These are phyloP conservation scores for Trametes gibbosa DNA, from an alignment of 768 basidiomycete genomes.

Conservation along the genomic window DNA sequence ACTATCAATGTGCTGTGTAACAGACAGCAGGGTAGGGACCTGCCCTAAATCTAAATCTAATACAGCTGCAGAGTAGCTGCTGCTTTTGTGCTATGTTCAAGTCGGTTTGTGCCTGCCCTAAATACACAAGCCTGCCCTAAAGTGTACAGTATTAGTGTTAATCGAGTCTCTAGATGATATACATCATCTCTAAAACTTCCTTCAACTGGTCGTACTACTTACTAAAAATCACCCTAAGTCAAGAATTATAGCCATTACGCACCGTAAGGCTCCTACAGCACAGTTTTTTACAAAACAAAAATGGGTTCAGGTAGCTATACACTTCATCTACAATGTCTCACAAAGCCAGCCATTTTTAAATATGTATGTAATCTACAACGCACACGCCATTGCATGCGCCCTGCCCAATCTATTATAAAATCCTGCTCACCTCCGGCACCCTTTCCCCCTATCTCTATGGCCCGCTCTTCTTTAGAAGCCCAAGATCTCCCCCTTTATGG, in stretches of 20 bases:
- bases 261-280: no score
- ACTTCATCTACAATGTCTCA: no score
- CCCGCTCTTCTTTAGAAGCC: constrained; percentile 1
- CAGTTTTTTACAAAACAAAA: no score
- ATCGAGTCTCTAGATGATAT: no score
- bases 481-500: not conserved
- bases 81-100: not conserved
- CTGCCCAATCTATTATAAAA: no score
- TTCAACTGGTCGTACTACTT: no score
- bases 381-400: not conserved
- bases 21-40: not conserved
- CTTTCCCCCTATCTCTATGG: not conserved
- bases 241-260: no score
- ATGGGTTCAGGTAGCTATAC: no score
- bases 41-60: not conserved
- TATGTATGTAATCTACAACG: no score
- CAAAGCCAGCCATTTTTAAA: no score
- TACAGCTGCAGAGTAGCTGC: not conserved
- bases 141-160: not conserved
- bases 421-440: not conserved
- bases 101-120: not conserved
- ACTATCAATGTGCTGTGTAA: not conserved
- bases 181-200: no score
- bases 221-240: no score
- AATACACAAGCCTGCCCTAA: not conserved